Conservation (phyloP, 1,139 yeast genomes). For the Magnusiomyces sp. region DNA sequence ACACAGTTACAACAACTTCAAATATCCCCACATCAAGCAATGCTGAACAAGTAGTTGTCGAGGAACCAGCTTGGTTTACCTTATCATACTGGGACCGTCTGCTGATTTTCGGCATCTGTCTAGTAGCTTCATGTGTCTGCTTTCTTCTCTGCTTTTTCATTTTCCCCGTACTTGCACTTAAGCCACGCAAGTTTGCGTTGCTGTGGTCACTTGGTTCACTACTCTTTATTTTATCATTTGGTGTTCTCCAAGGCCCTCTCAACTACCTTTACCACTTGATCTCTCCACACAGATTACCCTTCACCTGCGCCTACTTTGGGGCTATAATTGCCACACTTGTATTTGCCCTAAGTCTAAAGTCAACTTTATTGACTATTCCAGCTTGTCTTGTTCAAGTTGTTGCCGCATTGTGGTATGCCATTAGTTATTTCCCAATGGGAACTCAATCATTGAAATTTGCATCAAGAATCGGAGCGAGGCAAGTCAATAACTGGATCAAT, state of each 20-base stretch:
- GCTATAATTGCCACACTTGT: slow-evolving; percentile 61
- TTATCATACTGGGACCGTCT: slow-evolving; percentile 74
- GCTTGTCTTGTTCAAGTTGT: slow-evolving; percentile 70
- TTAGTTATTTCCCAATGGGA: slow-evolving; percentile 94
- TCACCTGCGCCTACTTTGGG: slow-evolving; percentile 70
- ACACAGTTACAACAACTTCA: background rate
- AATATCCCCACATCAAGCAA: slow-evolving; percentile 1
- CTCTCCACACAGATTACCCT: slow-evolving; percentile 68
- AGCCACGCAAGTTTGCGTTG: slow-evolving; percentile 82
- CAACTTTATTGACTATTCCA: slow-evolving; percentile 67
- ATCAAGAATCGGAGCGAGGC: slow-evolving; percentile 69
- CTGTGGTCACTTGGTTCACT: slow-evolving; percentile 87
- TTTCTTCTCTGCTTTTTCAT: slow-evolving; percentile 74
- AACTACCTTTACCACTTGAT: slow-evolving; percentile 67
- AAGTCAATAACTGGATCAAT: slow-evolving; percentile 41
- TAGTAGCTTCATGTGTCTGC: slow-evolving; percentile 68
- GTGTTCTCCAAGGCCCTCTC: slow-evolving; percentile 84
- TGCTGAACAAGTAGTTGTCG: slow-evolving; percentile 20
- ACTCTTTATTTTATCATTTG: slow-evolving; percentile 80
- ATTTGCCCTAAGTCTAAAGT: slow-evolving; percentile 45
- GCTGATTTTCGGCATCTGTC: slow-evolving; percentile 67
- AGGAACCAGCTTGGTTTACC: slow-evolving; percentile 53
- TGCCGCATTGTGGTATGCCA: slow-evolving; percentile 80
- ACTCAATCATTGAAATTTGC: slow-evolving; percentile 81
- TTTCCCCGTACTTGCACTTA: slow-evolving; percentile 81